Evolutionary conservation across 371 early-diverging fungal genomes (phyloP).

Genomic region (Saksenaea oblongispora): DNA sequence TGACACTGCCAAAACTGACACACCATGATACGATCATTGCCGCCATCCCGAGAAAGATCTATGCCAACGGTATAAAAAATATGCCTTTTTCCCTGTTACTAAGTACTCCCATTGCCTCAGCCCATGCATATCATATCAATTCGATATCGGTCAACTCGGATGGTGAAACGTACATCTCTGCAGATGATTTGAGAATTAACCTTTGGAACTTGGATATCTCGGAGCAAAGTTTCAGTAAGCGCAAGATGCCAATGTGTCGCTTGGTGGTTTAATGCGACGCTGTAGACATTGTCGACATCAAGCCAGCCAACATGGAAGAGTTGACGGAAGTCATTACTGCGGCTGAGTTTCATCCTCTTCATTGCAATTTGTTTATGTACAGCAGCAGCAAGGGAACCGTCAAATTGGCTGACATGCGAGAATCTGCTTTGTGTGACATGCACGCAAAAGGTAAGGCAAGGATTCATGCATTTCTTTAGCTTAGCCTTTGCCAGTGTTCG

Average conservation of each 20-base stretch:
- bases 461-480: neutral
- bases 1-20: slow-evolving; percentile 70
- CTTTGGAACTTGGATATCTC: slow-evolving; percentile 89
- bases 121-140: slow-evolving; percentile 95
- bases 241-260: neutral
- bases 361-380: slow-evolving; percentile 91
- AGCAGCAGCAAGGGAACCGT: slow-evolving; percentile 91
- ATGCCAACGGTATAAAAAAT: slow-evolving; percentile 62
- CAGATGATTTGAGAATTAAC: slow-evolving; percentile 95
- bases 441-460: slow-evolving; percentile 78
- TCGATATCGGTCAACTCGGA: slow-evolving; percentile 92
- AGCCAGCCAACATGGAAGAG: slow-evolving; percentile 95
- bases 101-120: slow-evolving; percentile 25
- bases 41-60: slow-evolving; percentile 81
- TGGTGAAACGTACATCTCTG: slow-evolving; percentile 87
- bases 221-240: slow-evolving; percentile 80
- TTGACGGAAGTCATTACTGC: slow-evolving; percentile 95
- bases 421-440: slow-evolving; percentile 81
- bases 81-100: neutral
- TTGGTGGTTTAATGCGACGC: neutral
- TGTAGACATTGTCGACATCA: slow-evolving; percentile 93
- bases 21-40: slow-evolving; percentile 86
- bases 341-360: slow-evolving; percentile 87
- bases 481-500: slow-evolving; percentile 68
- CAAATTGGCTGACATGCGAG: slow-evolving; percentile 88